Evolutionary conservation across 805 yeast genomes (phyloP), one percentile per base, ranked within the genome.

Genomic region (Nakazawaea populi): DNA sequence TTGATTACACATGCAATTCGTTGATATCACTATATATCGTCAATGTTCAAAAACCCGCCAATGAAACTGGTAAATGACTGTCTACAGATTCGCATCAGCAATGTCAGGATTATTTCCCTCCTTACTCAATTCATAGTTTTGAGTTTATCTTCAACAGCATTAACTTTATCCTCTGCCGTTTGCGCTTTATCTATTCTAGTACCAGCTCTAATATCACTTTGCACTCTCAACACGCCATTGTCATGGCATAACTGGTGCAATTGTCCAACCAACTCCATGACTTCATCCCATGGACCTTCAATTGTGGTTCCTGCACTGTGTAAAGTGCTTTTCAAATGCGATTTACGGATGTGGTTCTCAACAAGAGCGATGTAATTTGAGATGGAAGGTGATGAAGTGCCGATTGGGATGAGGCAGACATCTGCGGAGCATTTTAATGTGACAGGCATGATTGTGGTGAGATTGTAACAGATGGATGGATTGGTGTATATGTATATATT

Each of bases 271-370:
- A 88, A 68, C 35, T 74, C 79, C 81, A 83, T 85, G 1, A 90
- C 96, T 50, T 86, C 90, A 60, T 82, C 81, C 96, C 96, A 90
- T n/a, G 89, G 90, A 1, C 97, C 97, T 59, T 87, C 86, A 51
- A 86, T 82, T 1, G 96, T 89, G 6, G 96, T 89, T 3, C 97
- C 97, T 2, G 97, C 97, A 58, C 95, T 85, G 67, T 89, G 97
- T 53, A 89, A 70, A 1, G 87, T 81, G 55, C 85, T 81, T 46
- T 82, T 74, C 49, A 89, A 69, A 3, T 79, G 83, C 32, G 87
- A 79, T 28, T 73, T 73, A 52, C 85, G 73, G 29, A 89, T 82
- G 49, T 80, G 65, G 30, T 76, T 70, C 55, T 89, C 92, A 40
- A 86, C 82, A 44, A 77, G 73, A 6, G 95, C 82, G 42, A 89